Conservation (phyloP, 371 early-diverging fungal genomes). For the Mortierella sp. region DNA sequence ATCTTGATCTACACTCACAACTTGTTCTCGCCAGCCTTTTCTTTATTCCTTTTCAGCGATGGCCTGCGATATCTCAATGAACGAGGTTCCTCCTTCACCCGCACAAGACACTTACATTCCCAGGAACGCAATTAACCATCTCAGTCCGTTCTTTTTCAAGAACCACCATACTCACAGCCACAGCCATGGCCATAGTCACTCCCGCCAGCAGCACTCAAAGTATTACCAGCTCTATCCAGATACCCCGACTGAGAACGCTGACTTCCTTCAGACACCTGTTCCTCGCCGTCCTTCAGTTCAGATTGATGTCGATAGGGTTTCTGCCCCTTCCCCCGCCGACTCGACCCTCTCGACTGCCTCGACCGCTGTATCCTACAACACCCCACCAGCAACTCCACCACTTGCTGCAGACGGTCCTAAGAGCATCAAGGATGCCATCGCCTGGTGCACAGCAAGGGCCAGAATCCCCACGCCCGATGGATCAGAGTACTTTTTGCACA, state of each 20-base stretch:
- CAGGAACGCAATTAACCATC: slow-evolving; percentile 28
- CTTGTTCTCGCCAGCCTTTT: background rate
- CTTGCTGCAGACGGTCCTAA: slow-evolving; percentile 7
- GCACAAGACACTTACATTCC: slow-evolving; percentile 19
- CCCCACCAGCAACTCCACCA: slow-evolving; percentile 30
- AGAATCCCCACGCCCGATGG: slow-evolving; percentile 88
- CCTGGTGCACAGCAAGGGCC: slow-evolving; percentile 66
- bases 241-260: background rate
- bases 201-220: background rate
- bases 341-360: background rate
- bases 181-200: slow-evolving; percentile 10
- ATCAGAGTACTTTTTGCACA: slow-evolving; percentile 86
- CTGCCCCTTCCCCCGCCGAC: background rate
- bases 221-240: background rate
- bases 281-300: slow-evolving; percentile 16
- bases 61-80: slow-evolving; percentile 16
- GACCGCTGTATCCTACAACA: slow-evolving; percentile 13
- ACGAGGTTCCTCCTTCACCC: background rate
- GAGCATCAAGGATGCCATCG: slow-evolving; percentile 21
- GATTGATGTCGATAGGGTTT: background rate
- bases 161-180: slow-evolving; percentile 12
- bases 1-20: background rate
- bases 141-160: slow-evolving; percentile 32
- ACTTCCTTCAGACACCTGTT: slow-evolving; percentile 16
- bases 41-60: background rate